phyloP scores from a whole-genome alignment of 148 eudicot genomes.

The Camellia lanceoleosa region DNA sequence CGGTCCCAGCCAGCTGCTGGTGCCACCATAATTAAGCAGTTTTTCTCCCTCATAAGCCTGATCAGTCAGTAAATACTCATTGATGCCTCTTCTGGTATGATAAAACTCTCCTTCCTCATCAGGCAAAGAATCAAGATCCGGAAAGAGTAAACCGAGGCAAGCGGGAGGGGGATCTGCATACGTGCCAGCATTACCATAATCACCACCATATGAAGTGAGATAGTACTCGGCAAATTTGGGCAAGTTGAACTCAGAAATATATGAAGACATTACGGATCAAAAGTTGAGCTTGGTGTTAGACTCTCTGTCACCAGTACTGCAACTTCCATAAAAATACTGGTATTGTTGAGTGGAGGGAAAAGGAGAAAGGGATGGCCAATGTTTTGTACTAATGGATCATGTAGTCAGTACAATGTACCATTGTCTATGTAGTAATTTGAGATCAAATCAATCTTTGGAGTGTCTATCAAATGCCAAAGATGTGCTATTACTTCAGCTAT shows the following conservation, averaged over 20 bases:
- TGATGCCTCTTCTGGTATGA: no score
- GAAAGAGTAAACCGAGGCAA: background rate
- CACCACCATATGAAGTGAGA: background rate
- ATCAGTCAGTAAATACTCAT: background rate
- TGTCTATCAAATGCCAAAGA: no score
- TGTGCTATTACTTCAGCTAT: background rate
- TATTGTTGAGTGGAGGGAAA: no score
- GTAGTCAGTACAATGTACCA: no score
- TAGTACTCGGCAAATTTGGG: background rate
- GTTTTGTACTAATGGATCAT: no score
- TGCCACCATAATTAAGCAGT: background rate
- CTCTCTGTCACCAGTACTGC: no score
- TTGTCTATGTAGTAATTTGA: no score
- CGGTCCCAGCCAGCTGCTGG: background rate
- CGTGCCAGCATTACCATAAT: background rate
- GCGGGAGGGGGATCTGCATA: constrained; percentile 8
- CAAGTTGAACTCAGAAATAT: background rate
- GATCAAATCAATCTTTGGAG: no score
- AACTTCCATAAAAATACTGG: no score
- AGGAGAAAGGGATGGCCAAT: background rate
- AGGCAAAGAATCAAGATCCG: background rate
- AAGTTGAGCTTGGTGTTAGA: background rate
- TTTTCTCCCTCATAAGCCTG: background rate
- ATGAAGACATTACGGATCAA: background rate
- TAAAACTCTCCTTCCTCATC: background rate